Percentiles rank a stretch among this genome's conserved stretches.
Conservation (phyloP, 139 green algal genomes). For the Volvox africanus region DNA sequence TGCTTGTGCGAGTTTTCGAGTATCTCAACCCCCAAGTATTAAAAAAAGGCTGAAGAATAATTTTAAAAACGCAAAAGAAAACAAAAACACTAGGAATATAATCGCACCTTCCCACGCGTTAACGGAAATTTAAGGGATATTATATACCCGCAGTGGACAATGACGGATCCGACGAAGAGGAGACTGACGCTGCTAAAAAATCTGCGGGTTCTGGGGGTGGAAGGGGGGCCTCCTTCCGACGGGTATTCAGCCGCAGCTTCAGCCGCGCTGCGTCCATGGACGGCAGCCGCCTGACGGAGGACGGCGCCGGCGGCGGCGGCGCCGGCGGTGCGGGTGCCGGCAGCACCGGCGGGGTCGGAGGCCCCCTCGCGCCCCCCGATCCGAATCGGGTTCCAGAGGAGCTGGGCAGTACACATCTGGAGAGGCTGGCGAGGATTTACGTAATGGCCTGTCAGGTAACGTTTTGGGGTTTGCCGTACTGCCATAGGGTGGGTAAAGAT, state of each 20-base stretch:
- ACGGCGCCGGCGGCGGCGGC: neutral
- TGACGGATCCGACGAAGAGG: constrained; percentile 25
- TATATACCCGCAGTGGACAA: constrained; percentile 32
- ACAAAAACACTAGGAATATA: too few relatives aligned
- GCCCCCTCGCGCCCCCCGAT: neutral
- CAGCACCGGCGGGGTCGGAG: neutral
- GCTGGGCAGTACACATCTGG: constrained; percentile 52
- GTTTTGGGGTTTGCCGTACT: neutral
- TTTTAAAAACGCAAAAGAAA: too few relatives aligned
- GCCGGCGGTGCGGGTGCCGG: neutral
- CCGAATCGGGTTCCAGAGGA: constrained; percentile 54
- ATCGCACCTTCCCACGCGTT: too few relatives aligned
- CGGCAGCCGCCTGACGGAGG: neutral
- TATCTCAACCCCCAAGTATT: too few relatives aligned
- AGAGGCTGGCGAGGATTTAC: constrained; percentile 60
- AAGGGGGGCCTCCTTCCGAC: constrained; percentile 19
- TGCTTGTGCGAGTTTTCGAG: too few relatives aligned
- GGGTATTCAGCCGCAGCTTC: constrained; percentile 11
- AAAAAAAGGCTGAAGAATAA: too few relatives aligned
- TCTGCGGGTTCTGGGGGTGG: neutral
- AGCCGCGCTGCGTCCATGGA: constrained; percentile 6
- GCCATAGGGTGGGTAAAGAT: too few relatives aligned
- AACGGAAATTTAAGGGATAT: too few relatives aligned
- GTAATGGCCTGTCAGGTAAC: constrained; percentile 45
- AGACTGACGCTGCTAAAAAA: neutral